Percentiles rank a stretch among this genome's conserved stretches.
Evolutionary conservation across 345 rosid species (phyloP).

Genomic region (Pseudoturritis turrita): DNA sequence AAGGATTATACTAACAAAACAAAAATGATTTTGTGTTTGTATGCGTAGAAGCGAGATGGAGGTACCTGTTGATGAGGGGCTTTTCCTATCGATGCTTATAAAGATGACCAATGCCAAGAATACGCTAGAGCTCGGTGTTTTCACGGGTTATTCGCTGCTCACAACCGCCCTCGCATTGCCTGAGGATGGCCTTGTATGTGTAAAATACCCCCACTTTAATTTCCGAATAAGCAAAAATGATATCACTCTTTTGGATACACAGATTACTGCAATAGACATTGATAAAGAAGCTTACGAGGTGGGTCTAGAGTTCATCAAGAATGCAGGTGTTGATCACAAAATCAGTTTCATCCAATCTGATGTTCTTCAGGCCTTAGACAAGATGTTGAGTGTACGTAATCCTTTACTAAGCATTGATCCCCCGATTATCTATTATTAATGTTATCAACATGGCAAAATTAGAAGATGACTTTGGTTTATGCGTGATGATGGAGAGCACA

Average conservation of each 20-base stretch:
- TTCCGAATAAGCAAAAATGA: neutral
- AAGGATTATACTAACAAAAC: neutral
- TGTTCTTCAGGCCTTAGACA: constrained; percentile 33
- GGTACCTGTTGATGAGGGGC: constrained; percentile 44
- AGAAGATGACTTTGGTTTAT: neutral
- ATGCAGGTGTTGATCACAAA: constrained; percentile 50
- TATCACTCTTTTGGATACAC: neutral
- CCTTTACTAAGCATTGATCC: no score
- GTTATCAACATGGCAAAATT: neutral
- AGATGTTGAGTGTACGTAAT: constrained; percentile 35
- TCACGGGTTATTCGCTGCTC: constrained; percentile 53
- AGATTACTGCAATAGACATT: constrained; percentile 52
- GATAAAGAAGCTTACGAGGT: constrained; percentile 41
- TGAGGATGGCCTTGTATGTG: constrained; percentile 33
- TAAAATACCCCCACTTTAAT: neutral
- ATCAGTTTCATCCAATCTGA: constrained; percentile 47
- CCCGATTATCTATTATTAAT: no score
- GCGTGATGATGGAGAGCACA: neutral
- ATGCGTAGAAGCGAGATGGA: constrained; percentile 29
- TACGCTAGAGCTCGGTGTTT: constrained; percentile 53
- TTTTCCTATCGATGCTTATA: constrained; percentile 40
- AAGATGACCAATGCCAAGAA: constrained; percentile 41
- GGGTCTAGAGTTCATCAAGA: constrained; percentile 50
- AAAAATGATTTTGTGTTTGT: neutral
- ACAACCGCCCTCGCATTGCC: constrained; percentile 43